These are phyloP conservation scores for Lodderomyces metapsilosis DNA, from an alignment of 1,139 yeast species.

Conservation along the genomic window DNA sequence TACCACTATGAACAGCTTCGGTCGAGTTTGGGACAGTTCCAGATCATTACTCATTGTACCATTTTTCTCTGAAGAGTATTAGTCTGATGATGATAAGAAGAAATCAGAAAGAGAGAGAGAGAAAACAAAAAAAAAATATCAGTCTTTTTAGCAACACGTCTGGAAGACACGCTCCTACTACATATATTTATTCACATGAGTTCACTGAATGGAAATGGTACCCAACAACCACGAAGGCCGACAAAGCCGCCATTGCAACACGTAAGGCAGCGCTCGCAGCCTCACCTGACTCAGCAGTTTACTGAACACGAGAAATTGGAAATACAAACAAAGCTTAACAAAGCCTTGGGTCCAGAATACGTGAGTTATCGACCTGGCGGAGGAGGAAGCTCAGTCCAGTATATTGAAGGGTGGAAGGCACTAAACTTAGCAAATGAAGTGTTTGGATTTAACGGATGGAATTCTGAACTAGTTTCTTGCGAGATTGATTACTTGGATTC, in stretches of 20 bases:
- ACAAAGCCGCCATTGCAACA: conserved; percentile 9
- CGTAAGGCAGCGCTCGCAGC: conserved; percentile 4
- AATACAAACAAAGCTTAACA: conserved; percentile 49
- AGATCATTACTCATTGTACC: background rate
- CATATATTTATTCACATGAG: background rate
- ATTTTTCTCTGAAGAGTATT: background rate
- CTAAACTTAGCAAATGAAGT: conserved; percentile 75
- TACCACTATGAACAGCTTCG: conserved; percentile 4
- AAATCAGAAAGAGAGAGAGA: background rate
- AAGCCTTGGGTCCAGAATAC: conserved; percentile 85
- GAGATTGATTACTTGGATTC: conserved; percentile 74
- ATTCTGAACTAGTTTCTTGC: conserved; percentile 61
- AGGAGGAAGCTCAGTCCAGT: conserved; percentile 65
- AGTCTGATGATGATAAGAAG: background rate
- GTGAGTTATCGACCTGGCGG: conserved; percentile 81
- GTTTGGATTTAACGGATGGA: conserved; percentile 83
- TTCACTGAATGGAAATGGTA: conserved; percentile 3
- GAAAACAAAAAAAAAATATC: background rate
- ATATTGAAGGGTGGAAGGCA: conserved; percentile 81
- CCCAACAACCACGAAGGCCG: conserved; percentile 5
- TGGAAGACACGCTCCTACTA: background rate
- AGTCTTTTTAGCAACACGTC: conserved; percentile 6
- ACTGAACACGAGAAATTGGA: conserved; percentile 36
- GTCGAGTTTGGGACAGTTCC: background rate
- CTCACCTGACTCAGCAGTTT: conserved; percentile 16